Percentiles rank a stretch among this genome's conserved stretches.
Evolutionary conservation across 768 basidiomycete genomes (phyloP).

Genomic region (Tubosaeta sp.): DNA sequence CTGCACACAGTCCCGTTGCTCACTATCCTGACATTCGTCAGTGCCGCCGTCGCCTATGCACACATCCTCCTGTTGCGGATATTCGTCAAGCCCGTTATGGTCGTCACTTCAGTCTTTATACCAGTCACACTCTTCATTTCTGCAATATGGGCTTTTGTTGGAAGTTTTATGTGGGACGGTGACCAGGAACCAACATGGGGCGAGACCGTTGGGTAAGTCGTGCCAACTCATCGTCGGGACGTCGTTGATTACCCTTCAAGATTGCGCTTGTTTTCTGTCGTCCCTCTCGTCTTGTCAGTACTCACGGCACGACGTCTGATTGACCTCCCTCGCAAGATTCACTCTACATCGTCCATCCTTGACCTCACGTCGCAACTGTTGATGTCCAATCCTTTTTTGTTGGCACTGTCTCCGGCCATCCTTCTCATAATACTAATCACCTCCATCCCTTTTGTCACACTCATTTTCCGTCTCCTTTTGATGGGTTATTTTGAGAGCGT

Average conservation of each 20-base stretch:
- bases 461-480: conserved; percentile 73
- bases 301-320: conserved; percentile 69
- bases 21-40: conserved; percentile 65
- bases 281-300: conserved; percentile 67
- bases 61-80: conserved; percentile 74
- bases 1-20: conserved; percentile 76
- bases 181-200: conserved; percentile 68
- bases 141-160: conserved; percentile 76
- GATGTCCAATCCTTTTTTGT: conserved; percentile 66
- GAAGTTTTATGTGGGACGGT: conserved; percentile 65
- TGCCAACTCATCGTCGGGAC: background rate
- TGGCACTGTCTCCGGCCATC: conserved; percentile 69
- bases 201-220: conserved; percentile 69
- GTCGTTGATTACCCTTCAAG: conserved; percentile 11
- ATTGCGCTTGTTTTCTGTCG: conserved; percentile 64
- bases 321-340: conserved; percentile 66
- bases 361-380: conserved; percentile 67
- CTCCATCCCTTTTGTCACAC: conserved; percentile 75
- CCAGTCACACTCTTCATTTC: conserved; percentile 72
- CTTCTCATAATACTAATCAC: conserved; percentile 62
- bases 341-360: conserved; percentile 55
- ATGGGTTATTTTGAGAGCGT: conserved; percentile 53
- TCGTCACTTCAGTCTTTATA: conserved; percentile 71
- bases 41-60: conserved; percentile 66
- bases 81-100: conserved; percentile 81